A percentile compares a stretch with the other conserved stretches of the same genome.
Evolutionary conservation across 352 stramenopile genomes (phyloP).

Genomic region (Pythium aphanidermatum): DNA sequence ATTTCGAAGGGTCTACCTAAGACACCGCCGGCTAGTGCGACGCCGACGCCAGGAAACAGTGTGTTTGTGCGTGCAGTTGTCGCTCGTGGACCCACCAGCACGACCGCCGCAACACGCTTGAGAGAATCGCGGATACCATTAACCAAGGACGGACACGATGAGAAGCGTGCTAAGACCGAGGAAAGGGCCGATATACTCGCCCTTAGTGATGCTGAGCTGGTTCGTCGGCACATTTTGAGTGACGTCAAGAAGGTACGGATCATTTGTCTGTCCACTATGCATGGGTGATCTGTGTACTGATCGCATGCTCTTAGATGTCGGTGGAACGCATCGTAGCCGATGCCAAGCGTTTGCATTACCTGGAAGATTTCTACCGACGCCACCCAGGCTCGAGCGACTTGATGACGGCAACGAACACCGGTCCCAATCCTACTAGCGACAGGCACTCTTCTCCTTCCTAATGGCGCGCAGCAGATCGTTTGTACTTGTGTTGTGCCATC

Average conservation of each 20-base stretch:
- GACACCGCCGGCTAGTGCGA: neutral
- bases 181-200: slow-evolving; percentile 7
- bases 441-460: slow-evolving; percentile 2
- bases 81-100: slow-evolving; percentile 10
- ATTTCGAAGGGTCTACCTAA: slow-evolving; percentile 2
- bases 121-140: slow-evolving; percentile 7
- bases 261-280: neutral
- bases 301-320: too few species aligned
- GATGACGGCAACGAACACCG: slow-evolving; percentile 15
- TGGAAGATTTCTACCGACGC: slow-evolving; percentile 55
- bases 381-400: slow-evolving; percentile 18
- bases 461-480: neutral
- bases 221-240: slow-evolving; percentile 53
- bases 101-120: neutral
- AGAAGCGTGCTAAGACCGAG: slow-evolving; percentile 14
- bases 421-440: neutral
- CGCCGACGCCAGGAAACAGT: slow-evolving; percentile 7
- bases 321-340: slow-evolving; percentile 75
- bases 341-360: slow-evolving; percentile 62
- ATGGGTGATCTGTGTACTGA: neutral
- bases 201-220: slow-evolving; percentile 57
- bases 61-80: slow-evolving; percentile 26
- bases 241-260: slow-evolving; percentile 59
- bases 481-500: neutral
- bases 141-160: slow-evolving; percentile 11